A percentile compares a stretch with the other conserved stretches of the same genome.
Evolutionary conservation across 345 rosid genomes (phyloP).

Genomic region (Arabidopsis suecica): DNA sequence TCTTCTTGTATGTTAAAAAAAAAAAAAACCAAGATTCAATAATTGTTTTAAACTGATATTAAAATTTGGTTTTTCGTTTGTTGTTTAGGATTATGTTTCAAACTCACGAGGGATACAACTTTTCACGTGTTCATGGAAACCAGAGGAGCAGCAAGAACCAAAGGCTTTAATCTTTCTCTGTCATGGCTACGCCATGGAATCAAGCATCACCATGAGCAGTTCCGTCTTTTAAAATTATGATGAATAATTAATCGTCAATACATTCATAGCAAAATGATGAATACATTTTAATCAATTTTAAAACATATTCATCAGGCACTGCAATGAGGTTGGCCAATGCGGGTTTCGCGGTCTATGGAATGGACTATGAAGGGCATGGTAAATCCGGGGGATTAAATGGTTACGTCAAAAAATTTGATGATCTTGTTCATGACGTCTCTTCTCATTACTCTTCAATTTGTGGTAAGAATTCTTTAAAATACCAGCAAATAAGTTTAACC

Average conservation of each 20-base stretch:
- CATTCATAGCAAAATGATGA: not conserved
- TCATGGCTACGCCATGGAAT: conserved; percentile 95
- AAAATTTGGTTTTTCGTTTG: not conserved
- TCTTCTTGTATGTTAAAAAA: not conserved
- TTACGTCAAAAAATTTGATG: conserved; percentile 55
- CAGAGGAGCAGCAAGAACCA: conserved; percentile 54
- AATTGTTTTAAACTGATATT: not conserved
- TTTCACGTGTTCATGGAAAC: conserved; percentile 81
- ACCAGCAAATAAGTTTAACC: not conserved
- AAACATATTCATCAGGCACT: conserved; percentile 54
- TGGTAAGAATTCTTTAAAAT: conserved; percentile 43
- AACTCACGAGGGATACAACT: conserved; percentile 71
- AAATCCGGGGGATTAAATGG: conserved; percentile 67
- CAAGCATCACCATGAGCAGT: conserved; percentile 92
- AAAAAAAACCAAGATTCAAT: not conserved
- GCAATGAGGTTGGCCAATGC: conserved; percentile 62
- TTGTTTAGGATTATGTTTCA: conserved; percentile 54
- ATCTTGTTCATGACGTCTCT: conserved; percentile 63
- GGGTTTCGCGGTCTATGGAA: conserved; percentile 73
- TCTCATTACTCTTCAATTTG: conserved; percentile 58
- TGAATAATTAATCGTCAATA: conserved; percentile 6
- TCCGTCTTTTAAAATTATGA: not conserved
- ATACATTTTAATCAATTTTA: not conserved
- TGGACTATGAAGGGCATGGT: conserved; percentile 93
- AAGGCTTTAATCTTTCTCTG: conserved; percentile 77